Evolutionary conservation across 2,329 filamentous ascomycete species (phyloP), one percentile per base, ranked within the genome.

Genomic region (Alternaria angustiovoidea): DNA sequence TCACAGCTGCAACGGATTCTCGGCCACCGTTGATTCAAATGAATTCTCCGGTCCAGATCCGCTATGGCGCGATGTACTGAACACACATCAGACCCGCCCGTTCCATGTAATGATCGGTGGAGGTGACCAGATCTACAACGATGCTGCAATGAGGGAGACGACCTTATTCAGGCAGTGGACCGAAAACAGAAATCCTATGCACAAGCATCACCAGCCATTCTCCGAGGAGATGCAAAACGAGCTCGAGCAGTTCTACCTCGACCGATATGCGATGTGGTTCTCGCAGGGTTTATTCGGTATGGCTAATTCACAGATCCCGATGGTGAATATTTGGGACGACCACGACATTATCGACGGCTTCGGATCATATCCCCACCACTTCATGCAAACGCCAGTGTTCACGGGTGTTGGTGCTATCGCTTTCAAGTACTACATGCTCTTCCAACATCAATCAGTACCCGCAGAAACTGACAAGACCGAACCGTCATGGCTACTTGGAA

Each of bases 21-120:
- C 92, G 69, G 78, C 90, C 52, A 90, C 87, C 57, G 91, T 91
- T 24, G 89, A 96, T 63, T 82, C 93, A 0, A 86, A 96, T 74
- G 85, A 89, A 46, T 90, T 97, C 75, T 95, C 90, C 73, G 95
- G 95, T 0, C 95, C 96, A 0, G 95, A 99, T 79, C 95, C 95
- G 1, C 85, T 99, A 80, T 99, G 96, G 95, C 90, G 94, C 56
- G 95, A 99, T 76, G 93, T 98, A 6, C 83, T 98, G 63, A 97
- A 97, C 76, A 92, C 80, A 84, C 95, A 99, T 75, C 94, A 97
- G 78, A 91, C 89, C 42, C 88, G 89, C 53, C 95, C 95, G 2
- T 99, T 98, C 81, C 96, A 99, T 78, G 93, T 97, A 55, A 99
- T 99, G 95, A 86, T 99, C 67, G 96, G 95, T 36, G 96, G 95